Evolutionary conservation across 139 green algal species (phyloP).

Genomic region (Tetraselmis striata): DNA sequence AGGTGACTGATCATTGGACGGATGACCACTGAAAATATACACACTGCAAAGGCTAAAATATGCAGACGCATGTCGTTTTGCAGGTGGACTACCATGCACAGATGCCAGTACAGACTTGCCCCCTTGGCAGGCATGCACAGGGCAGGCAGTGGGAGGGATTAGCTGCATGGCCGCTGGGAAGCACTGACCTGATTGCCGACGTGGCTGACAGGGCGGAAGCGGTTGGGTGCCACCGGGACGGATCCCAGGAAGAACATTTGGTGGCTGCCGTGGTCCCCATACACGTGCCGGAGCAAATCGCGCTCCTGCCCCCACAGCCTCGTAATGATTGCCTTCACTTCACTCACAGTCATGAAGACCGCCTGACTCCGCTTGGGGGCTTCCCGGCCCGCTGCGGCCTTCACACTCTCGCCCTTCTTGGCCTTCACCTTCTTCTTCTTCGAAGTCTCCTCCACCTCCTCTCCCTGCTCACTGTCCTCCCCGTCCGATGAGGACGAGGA

Average conservation of each 20-base stretch:
- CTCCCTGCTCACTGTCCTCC: background rate
- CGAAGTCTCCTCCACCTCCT: constrained; percentile 7
- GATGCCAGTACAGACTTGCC: too few species aligned
- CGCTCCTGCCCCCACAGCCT: background rate
- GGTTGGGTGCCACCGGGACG: constrained; percentile 85
- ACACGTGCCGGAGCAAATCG: background rate
- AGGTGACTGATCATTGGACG: too few species aligned
- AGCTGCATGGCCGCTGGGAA: too few species aligned
- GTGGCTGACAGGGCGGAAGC: constrained; percentile 63
- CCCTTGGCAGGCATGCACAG: too few species aligned
- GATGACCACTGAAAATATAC: too few species aligned
- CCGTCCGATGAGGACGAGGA: too few species aligned
- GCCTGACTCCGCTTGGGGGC: background rate
- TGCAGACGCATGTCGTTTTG: too few species aligned
- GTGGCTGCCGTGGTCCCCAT: constrained; percentile 28
- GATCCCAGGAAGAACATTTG: constrained; percentile 83
- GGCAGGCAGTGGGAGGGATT: too few species aligned
- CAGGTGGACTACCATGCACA: too few species aligned
- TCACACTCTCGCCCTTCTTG: background rate
- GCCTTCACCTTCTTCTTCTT: constrained; percentile 16
- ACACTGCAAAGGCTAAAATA: too few species aligned
- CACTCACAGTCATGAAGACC: constrained; percentile 2
- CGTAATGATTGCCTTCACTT: constrained; percentile 5
- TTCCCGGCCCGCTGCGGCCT: background rate
- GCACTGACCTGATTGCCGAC: constrained; percentile 23